phyloP scores from a whole-genome alignment of 2,329 filamentous ascomycete genomes.

The Diaporthe longicolla region DNA sequence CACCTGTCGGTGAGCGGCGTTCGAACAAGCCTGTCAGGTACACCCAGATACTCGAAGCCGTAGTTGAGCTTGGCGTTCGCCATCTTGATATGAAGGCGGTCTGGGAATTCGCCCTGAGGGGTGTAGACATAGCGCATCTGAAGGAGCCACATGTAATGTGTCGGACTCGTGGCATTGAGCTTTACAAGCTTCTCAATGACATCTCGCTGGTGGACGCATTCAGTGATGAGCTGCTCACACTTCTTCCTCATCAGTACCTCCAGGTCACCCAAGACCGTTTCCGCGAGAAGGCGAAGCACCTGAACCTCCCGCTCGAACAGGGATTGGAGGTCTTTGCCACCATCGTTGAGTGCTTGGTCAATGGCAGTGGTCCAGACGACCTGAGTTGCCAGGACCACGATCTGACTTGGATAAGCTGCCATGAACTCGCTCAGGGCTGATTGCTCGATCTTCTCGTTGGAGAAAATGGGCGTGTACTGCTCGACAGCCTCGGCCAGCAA shows the following conservation, averaged over 20 bases:
- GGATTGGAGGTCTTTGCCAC: conserved; percentile 76
- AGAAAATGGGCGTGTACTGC: conserved; percentile 84
- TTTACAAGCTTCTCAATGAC: conserved; percentile 88
- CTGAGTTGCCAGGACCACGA: conserved; percentile 95
- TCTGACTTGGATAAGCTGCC: conserved; percentile 87
- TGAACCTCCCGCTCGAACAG: conserved; percentile 88
- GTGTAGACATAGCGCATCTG: conserved; percentile 97
- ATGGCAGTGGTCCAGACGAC: conserved; percentile 93
- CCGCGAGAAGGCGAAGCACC: conserved; percentile 86
- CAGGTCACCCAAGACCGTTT: conserved; percentile 91
- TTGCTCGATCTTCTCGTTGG: conserved; percentile 77
- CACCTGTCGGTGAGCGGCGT: conserved; percentile 98
- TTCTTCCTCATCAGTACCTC: conserved; percentile 91
- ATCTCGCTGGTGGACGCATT: conserved; percentile 98
- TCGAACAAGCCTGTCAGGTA: conserved; percentile 94
- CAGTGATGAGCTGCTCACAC: conserved; percentile 98
- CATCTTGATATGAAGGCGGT: conserved; percentile 93
- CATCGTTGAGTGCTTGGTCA: conserved; percentile 80
- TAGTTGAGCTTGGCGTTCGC: conserved; percentile 96
- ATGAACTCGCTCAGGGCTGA: conserved; percentile 85
- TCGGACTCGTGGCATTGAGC: conserved; percentile 79
- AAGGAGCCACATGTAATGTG: conserved; percentile 92
- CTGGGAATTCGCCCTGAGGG: conserved; percentile 82
- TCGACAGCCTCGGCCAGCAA: conserved; percentile 88
- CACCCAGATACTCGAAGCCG: conserved; percentile 97